These are phyloP conservation scores for Spathaspora girioi DNA, from an alignment of 805 yeast genomes.

Conservation along the genomic window DNA sequence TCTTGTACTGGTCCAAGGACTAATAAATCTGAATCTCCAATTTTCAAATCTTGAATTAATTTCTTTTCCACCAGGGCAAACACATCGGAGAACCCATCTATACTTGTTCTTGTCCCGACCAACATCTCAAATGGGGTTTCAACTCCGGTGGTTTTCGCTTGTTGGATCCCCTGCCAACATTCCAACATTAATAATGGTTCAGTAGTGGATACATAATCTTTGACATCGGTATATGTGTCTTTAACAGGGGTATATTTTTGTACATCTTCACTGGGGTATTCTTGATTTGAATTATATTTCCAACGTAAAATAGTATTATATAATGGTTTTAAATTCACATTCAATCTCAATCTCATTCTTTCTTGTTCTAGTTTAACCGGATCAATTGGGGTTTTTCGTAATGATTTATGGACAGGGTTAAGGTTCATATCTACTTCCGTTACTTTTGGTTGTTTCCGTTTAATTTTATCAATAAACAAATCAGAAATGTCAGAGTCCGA, in stretches of 20 bases:
- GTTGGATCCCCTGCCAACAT: conserved; percentile 87
- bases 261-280: conserved; percentile 54
- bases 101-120: conserved; percentile 76
- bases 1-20: conserved; percentile 43
- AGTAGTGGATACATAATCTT: conserved; percentile 66
- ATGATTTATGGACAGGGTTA: conserved; percentile 7
- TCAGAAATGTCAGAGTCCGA: conserved; percentile 38
- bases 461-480: conserved; percentile 33
- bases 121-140: conserved; percentile 60
- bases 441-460: conserved; percentile 28
- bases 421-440: conserved; percentile 39
- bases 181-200: conserved; percentile 83
- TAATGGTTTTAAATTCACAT: conserved; percentile 73
- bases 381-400: conserved; percentile 26
- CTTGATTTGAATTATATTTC: conserved; percentile 60
- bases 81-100: conserved; percentile 85
- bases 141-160: conserved; percentile 62
- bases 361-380: conserved; percentile 56
- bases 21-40: conserved; percentile 75
- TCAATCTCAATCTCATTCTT: conserved; percentile 72
- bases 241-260: conserved; percentile 45
- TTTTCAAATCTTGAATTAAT: conserved; percentile 45
- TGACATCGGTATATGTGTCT: conserved; percentile 51
- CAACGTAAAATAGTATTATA: conserved; percentile 69
- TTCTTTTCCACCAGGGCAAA: conserved; percentile 64